Evolutionary conservation across 2,329 filamentous ascomycete genomes (phyloP).

Genomic region (Pseudopyrenochaeta lycopersici): DNA sequence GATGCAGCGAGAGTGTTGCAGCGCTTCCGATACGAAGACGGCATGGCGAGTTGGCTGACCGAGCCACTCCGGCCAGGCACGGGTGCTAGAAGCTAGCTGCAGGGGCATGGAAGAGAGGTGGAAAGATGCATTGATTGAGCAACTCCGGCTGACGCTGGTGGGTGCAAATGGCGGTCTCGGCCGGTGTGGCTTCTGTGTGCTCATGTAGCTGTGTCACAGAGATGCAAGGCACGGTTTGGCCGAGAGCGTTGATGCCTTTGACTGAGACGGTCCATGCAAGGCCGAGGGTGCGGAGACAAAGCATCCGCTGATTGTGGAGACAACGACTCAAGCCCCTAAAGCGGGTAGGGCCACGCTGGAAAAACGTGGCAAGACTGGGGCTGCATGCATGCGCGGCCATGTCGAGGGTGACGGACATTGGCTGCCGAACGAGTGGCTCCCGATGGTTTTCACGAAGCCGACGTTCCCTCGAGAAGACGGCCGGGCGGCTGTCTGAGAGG

Average conservation of each 20-base stretch:
- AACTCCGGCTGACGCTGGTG: conserved; percentile 3
- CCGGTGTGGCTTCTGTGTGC: neutral
- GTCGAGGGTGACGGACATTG: neutral
- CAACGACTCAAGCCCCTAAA: neutral
- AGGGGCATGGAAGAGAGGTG: conserved; percentile 20
- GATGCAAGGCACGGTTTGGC: conserved; percentile 10
- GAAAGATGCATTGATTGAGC: conserved; percentile 18
- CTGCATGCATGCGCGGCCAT: conserved; percentile 11
- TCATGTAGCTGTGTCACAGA: neutral
- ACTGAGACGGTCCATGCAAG: neutral
- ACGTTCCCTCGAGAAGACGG: neutral
- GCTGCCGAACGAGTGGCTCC: conserved; percentile 1
- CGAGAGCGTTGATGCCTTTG: conserved; percentile 2
- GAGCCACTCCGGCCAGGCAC: neutral
- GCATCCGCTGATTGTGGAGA: neutral
- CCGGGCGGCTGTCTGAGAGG: conserved; percentile 18
- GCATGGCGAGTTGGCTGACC: neutral
- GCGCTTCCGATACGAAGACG: neutral
- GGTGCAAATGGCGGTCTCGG: neutral
- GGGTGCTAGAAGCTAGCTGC: conserved; percentile 20
- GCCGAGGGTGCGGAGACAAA: neutral
- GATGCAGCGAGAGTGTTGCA: neutral
- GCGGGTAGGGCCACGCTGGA: conserved; percentile 24
- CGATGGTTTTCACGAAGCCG: neutral
- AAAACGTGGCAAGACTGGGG: conserved; percentile 30